These are phyloP conservation scores for Chimonanthus praecox DNA, from an alignment of 164 flowering plant species.

Conservation along the genomic window DNA sequence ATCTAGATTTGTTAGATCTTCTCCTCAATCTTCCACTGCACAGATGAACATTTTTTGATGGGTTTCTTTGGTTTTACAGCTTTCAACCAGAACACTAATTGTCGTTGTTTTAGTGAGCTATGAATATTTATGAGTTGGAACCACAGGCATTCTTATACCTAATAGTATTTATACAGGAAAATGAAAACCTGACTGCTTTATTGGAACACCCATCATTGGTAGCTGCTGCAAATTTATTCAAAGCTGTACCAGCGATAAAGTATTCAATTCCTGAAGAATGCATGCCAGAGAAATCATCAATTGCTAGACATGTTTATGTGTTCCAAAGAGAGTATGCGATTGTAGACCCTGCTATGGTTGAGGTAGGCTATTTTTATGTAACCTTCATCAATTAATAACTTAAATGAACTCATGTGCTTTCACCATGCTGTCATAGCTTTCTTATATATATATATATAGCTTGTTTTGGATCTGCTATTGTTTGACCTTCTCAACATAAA, in stretches of 20 bases:
- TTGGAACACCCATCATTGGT: conserved; percentile 53
- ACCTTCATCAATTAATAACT: background rate
- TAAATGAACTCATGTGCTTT: background rate
- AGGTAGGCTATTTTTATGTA: conserved; percentile 40
- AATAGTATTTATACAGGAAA: conserved; percentile 30
- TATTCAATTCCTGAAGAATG: conserved; percentile 31
- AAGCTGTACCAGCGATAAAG: conserved; percentile 40
- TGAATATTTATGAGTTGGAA: background rate
- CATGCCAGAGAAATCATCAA: conserved; percentile 13
- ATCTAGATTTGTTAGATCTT: too few relatives aligned
- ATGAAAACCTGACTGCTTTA: conserved; percentile 32
- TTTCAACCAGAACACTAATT: background rate
- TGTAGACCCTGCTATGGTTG: conserved; percentile 69
- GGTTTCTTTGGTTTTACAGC: background rate
- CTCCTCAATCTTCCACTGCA: too few relatives aligned
- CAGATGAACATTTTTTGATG: background rate
- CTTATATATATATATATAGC: too few relatives aligned
- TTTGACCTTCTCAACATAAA: too few relatives aligned
- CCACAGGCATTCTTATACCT: background rate
- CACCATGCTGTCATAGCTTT: background rate
- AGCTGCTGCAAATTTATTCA: conserved; percentile 48
- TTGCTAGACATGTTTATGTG: conserved; percentile 56
- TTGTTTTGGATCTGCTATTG: too few relatives aligned
- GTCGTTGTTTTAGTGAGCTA: too few relatives aligned
- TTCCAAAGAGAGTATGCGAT: conserved; percentile 97